Base-by-base conservation (phyloP, 2,329 filamentous ascomycete species). In the Fusarium sp. region DNA sequence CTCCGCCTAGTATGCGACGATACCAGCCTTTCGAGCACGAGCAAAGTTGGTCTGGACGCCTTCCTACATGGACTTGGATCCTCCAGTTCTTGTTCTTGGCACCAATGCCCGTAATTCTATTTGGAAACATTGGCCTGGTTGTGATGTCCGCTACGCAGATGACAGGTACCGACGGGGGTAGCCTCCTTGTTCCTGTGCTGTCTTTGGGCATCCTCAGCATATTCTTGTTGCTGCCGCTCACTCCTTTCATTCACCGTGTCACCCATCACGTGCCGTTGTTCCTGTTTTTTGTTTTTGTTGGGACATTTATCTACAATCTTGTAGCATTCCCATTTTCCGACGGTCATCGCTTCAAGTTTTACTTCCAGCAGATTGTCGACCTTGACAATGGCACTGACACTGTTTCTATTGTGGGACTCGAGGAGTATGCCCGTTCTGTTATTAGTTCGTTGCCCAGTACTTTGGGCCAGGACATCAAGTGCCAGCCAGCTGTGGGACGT, bases 61-160 rank as follows among this genome's bases (percentile, higher is more conserved):
- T 98, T 54, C 93, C 93, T 2, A 87, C 86, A 44, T 97, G 92
- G 91, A 89, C 92, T 19, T 99, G 96, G 96, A 79, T 96, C 41
- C 71, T 97, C 19, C 94, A 99, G 74, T 90, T 97, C 68, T 81
- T 98, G 5, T 76, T 97, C 17, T 81, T 96, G 11, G 92, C 88
- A 0, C 94, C 94, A 0, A 87, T 97, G 52, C 87, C 90, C 47
- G 82, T 97, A 45, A 90, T 96, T 62, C 78, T 98, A 20, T 80
- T 92, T 17, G 92, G 90, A 2, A 93, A 97, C 74, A 84, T 94
- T 26, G 91, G 87, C 2, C 84, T 98, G 5, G 80, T 95, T 14
- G 77, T 93, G 17, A 92, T 90, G 6, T 87, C 90, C 33, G 88
- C 92, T 3, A 83, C 94, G 20, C 84, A 90, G 60, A 94, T 97